Percentiles rank a stretch among this genome's conserved stretches.
These are phyloP conservation scores for Debaryomycetaceae sp. DNA, from an alignment of 1,139 yeast species.

Conservation along the genomic window DNA sequence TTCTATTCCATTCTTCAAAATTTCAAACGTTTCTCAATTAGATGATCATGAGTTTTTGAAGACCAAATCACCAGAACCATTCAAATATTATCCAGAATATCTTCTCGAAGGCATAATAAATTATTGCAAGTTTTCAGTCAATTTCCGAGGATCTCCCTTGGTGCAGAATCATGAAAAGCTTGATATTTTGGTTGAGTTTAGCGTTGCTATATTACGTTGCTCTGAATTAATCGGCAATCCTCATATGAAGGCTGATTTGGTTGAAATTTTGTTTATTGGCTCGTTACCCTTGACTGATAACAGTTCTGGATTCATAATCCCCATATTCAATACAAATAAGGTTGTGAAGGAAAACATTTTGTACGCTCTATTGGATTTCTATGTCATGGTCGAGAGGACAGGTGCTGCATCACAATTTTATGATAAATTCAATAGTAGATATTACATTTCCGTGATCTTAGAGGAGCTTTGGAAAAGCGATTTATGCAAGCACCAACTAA, in stretches of 20 bases:
- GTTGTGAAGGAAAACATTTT: slow-evolving; percentile 65
- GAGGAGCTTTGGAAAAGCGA: slow-evolving; percentile 81
- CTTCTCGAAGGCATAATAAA: slow-evolving; percentile 79
- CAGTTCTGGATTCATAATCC: slow-evolving; percentile 71
- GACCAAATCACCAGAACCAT: slow-evolving; percentile 67
- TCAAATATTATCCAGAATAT: slow-evolving; percentile 84
- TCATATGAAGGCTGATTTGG: slow-evolving; percentile 80
- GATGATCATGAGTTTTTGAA: slow-evolving; percentile 70
- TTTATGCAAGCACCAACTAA: slow-evolving; percentile 64
- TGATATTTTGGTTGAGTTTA: slow-evolving; percentile 64
- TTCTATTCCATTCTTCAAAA: slow-evolving; percentile 64
- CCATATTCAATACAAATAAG: slow-evolving; percentile 60
- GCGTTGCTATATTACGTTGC: slow-evolving; percentile 73
- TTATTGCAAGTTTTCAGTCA: slow-evolving; percentile 64
- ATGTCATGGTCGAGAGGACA: slow-evolving; percentile 93
- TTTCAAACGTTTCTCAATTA: slow-evolving; percentile 44
- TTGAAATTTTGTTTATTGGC: slow-evolving; percentile 79
- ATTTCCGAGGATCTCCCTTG: slow-evolving; percentile 59
- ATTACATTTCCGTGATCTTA: slow-evolving; percentile 77
- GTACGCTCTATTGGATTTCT: slow-evolving; percentile 82
- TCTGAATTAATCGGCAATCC: slow-evolving; percentile 90
- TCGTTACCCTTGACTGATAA: slow-evolving; percentile 56
- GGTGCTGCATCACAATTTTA: slow-evolving; percentile 95
- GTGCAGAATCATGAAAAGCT: slow-evolving; percentile 49
- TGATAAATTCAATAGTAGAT: slow-evolving; percentile 91